A percentile compares a stretch with the other conserved stretches of the same genome.
phyloP scores from a whole-genome alignment of 441 rosid genomes.

The Codiaeum variegatum region DNA sequence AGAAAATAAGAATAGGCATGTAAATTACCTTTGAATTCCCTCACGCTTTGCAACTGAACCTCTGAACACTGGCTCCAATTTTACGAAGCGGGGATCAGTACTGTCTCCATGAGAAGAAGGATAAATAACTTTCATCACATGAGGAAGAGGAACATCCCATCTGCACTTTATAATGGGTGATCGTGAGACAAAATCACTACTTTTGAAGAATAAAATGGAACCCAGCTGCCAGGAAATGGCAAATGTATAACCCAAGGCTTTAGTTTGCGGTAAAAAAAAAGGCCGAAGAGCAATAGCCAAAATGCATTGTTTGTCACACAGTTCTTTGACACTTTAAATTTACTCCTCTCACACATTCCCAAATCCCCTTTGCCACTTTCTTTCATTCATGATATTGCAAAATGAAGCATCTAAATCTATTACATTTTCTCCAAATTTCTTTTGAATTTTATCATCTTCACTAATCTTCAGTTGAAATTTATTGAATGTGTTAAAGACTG shows the following conservation, averaged over 20 bases:
- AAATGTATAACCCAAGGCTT: not conserved
- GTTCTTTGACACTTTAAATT: not conserved
- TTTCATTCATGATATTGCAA: slow-evolving; percentile 5
- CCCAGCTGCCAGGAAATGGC: slow-evolving; percentile 11
- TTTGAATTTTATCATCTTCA: not conserved
- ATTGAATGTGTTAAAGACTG: not conserved
- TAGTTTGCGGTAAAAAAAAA: not conserved
- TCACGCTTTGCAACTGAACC: slow-evolving; percentile 69
- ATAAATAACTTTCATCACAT: slow-evolving; percentile 46
- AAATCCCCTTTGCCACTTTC: not conserved
- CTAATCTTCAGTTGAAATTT: not conserved
- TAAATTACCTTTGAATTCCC: slow-evolving; percentile 55
- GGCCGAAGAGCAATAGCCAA: not conserved
- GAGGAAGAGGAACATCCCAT: slow-evolving; percentile 95
- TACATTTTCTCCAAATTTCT: not conserved
- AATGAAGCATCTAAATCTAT: not conserved
- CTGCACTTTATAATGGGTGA: slow-evolving; percentile 40
- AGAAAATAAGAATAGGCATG: slow-evolving; percentile 10
- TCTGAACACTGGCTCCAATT: slow-evolving; percentile 79
- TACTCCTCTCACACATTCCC: not conserved
- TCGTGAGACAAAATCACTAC: slow-evolving; percentile 23
- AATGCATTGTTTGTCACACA: not conserved
- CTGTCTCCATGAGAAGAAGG: slow-evolving; percentile 48
- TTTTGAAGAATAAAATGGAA: slow-evolving; percentile 4
- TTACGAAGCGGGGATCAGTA: slow-evolving; percentile 85